Evolutionary conservation across 2,329 filamentous ascomycete genomes (phyloP).

Genomic region (Thielaviopsis ethacetica): DNA sequence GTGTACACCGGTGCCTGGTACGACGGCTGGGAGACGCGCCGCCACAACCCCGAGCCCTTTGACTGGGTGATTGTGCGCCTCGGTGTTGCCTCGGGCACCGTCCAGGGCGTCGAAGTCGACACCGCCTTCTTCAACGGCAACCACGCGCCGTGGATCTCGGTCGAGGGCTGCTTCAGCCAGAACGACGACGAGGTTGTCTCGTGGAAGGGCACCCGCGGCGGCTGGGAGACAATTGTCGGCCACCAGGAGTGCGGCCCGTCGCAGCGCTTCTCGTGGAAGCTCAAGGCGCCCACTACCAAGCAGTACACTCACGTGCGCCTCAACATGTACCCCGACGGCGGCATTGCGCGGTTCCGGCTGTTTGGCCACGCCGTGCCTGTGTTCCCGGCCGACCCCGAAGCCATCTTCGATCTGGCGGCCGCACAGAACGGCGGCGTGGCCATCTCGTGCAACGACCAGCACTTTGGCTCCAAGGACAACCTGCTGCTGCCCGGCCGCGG

Average conservation of each 20-base stretch:
- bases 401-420: constrained; percentile 59
- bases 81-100: constrained; percentile 52
- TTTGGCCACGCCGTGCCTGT: constrained; percentile 64
- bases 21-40: constrained; percentile 53
- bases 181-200: constrained; percentile 47
- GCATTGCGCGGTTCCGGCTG: constrained; percentile 64
- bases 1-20: constrained; percentile 55
- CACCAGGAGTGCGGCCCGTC: constrained; percentile 58
- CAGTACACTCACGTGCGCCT: constrained; percentile 65
- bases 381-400: constrained; percentile 48
- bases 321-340: constrained; percentile 76
- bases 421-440: constrained; percentile 66
- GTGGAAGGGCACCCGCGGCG: constrained; percentile 40
- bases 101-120: constrained; percentile 63
- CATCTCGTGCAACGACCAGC: constrained; percentile 62
- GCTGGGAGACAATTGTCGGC: constrained; percentile 57
- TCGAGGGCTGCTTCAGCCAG: constrained; percentile 56
- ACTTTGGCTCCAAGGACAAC: constrained; percentile 71
- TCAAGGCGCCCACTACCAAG: constrained; percentile 41
- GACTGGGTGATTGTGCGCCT: constrained; percentile 53
- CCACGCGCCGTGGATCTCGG: constrained; percentile 62
- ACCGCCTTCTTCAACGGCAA: constrained; percentile 72
- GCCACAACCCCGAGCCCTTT: constrained; percentile 47
- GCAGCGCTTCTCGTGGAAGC: constrained; percentile 57
- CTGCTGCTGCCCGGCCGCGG: constrained; percentile 63